These are phyloP conservation scores for Vickermania ingenoplastis DNA, from an alignment of 208 protist genomes.

Conservation along the genomic window DNA sequence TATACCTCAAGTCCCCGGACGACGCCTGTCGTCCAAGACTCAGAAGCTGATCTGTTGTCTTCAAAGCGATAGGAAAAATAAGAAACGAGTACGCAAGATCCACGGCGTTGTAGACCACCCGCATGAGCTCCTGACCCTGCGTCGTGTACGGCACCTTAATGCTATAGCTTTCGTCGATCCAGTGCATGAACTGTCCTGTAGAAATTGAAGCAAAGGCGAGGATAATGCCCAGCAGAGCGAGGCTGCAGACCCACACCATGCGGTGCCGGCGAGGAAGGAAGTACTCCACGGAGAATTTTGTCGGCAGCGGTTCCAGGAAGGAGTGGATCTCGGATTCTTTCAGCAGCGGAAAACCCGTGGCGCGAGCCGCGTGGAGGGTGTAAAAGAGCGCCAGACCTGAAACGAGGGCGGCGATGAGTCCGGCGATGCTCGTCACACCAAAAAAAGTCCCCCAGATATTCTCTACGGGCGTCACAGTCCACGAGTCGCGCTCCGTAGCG, in stretches of 20 bases:
- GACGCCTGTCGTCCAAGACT: neutral
- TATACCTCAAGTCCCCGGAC: neutral
- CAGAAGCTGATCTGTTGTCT: neutral
- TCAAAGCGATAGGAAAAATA: neutral
- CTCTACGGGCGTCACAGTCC: neutral
- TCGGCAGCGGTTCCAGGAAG: neutral
- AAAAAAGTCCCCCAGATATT: neutral
- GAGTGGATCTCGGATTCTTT: neutral
- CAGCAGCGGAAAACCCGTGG: neutral
- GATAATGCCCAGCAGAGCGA: neutral
- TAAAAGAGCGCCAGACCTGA: neutral
- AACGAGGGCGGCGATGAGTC: neutral
- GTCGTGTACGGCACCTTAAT: neutral
- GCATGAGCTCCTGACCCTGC: neutral
- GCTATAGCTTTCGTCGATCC: neutral
- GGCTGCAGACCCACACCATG: neutral
- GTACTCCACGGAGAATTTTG: conserved; percentile 1
- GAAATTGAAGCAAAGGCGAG: neutral
- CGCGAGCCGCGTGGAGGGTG: neutral
- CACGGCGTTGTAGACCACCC: neutral
- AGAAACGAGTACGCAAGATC: neutral
- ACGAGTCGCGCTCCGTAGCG: neutral
- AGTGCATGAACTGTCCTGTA: neutral
- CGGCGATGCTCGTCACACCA: neutral
- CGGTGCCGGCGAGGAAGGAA: neutral